A percentile compares a stretch with the other conserved stretches of the same genome.
These are phyloP conservation scores for Candida wancherniae DNA, from an alignment of 805 yeast species.

Conservation along the genomic window DNA sequence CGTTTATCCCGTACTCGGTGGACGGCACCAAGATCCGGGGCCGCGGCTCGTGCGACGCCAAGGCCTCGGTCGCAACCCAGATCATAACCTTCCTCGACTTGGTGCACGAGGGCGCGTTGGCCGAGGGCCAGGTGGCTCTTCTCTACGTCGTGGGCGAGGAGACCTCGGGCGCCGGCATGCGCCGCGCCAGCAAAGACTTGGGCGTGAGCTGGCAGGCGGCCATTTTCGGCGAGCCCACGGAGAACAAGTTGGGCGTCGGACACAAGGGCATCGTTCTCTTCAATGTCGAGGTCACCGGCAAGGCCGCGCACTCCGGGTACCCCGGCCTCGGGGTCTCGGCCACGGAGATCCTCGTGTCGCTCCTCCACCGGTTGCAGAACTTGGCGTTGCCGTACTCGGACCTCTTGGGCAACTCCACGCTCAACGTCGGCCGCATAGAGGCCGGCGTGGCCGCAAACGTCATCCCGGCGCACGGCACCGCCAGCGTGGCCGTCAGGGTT, in stretches of 20 bases:
- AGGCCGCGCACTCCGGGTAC: conserved; percentile 63
- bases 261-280: conserved; percentile 57
- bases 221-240: conserved; percentile 75
- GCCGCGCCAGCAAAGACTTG: conserved; percentile 33
- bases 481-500: conserved; percentile 48
- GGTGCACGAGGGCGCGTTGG: conserved; percentile 28
- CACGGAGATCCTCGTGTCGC: conserved; percentile 48
- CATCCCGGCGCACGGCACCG: conserved; percentile 53
- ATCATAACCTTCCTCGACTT: conserved; percentile 50
- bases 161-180: conserved; percentile 62
- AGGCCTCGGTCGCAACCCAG: conserved; percentile 64
- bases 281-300: conserved; percentile 45
- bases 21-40: conserved; percentile 53
- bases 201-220: conserved; percentile 53
- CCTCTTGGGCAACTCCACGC: conserved; percentile 55
- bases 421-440: conserved; percentile 52
- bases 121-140: conserved; percentile 53
- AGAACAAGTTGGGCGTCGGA: conserved; percentile 60
- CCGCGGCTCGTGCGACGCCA: conserved; percentile 69
- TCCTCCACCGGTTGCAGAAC: conserved; percentile 42
- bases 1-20: conserved; percentile 48
- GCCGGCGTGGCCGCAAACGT: conserved; percentile 70
- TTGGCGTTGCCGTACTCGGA: conserved; percentile 47
- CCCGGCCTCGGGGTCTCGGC: conserved; percentile 68
- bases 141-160: conserved; percentile 72